Evolutionary conservation across 1,139 yeast genomes (phyloP), one percentile per base, ranked within the genome.

Genomic region (Scheffersomyces cryptocercus): DNA sequence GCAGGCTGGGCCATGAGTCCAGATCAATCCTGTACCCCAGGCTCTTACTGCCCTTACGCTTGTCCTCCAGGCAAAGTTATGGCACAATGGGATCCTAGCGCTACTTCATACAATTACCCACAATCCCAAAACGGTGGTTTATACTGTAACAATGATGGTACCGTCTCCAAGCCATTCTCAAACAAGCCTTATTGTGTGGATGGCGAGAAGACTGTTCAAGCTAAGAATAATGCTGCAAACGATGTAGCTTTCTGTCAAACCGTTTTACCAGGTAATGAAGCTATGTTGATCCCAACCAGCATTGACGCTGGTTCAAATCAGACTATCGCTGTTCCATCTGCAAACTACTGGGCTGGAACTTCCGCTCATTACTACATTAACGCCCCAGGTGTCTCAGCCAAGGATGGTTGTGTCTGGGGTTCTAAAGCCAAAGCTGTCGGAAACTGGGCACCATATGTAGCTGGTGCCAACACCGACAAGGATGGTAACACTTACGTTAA

Each of bases 371-470:
- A 80, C 70, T 89, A 89, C 65, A 67, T 89, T 62, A 89, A 89
- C 65, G 80, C 91, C 31, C 96, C 96, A 14, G 97, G 97, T 48
- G 84, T 85, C 28, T 78, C 88, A 32, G 76, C 83, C 29, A 71
- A 71, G 13, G 91, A 88, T 39, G 96, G 85, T 29, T 89, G 97
- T 67, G 79, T 80, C 48, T 89, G 97, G 97, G 96, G 96, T 1
- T 63, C 84, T 28, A 73, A 73, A 26, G 68, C 73, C 45, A 72
- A 84, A 50, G 84, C 93, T 15, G 70, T 73, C 52, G 97, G 97
- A 47, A 88, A 89, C 76, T 89, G 96, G 96, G 70, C 96, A 24
- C 96, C 97, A 24, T 89, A 87, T 56, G 95, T 89, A 48, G 95
- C 95, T 13, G 97, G 96, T 51, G 89, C 91, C 53, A 88, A 88